Evolutionary conservation across 192 early-diverging fungal genomes (phyloP), one percentile per base, ranked within the genome.

Genomic region (Ambispora gerdemannii): DNA sequence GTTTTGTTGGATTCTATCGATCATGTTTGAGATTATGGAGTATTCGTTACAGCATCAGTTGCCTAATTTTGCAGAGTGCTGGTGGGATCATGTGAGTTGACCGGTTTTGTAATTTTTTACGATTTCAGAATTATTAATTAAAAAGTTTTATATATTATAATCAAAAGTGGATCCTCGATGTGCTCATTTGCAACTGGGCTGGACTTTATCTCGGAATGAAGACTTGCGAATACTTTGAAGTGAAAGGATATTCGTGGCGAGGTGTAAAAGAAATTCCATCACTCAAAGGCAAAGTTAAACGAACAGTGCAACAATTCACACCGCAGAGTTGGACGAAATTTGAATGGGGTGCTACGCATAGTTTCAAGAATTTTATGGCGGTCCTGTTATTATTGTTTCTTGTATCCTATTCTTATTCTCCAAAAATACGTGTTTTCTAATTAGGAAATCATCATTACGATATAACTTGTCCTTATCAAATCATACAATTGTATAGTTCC

Each of bases 31-130:
- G 78, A 80, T 96, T 30, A 87, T 93, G 84, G 96, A 98, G 74
- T 98, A 98, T 79, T 92, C 94, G 58, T 82, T 98, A 50, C 84
- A 90, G 67, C 95, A 98, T 79, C 96, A 96, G 75, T 83, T 98
- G 74, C 90, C 92, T 60, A 98, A 98, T 78, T 98, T 98, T 83
- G 91, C 92, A 63, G 96, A 98, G 83, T 98, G 96, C 76, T 98
- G 95, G 95, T 98, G 95, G 95, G 94, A 98, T 83, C 94, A 98
- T 78, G 89, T 90, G 83, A 72, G 87, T 76, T 13, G 38, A 10
- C 15, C 38, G 10, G 22, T 0, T 19, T 50, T 4, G 35, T 20
- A 8, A 17, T 7, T 22, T 75, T 34, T 3, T 7, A 47, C 20
- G n/a, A 32, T 25, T 0, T 20, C 31, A 28, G 31, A 27, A 27